Evolutionary conservation across 2,329 filamentous ascomycete species (phyloP).

Genomic region (Fusarium graminum): DNA sequence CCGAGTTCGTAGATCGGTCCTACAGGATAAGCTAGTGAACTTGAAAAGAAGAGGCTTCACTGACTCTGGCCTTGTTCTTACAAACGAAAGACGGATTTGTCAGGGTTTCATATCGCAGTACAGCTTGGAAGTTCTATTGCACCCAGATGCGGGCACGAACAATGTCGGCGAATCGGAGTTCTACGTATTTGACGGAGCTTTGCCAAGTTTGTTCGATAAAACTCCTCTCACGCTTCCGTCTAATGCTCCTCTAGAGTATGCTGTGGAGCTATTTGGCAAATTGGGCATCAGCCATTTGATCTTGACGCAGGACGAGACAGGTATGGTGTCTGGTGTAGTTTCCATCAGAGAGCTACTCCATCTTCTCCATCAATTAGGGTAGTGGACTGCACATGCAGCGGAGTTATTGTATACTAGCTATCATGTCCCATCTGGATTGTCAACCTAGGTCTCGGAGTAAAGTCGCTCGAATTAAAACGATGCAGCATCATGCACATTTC

Average conservation of each 20-base stretch:
- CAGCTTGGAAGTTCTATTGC: constrained; percentile 6
- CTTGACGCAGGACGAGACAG: constrained; percentile 19
- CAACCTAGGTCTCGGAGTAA: no score
- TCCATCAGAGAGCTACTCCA: constrained; percentile 6
- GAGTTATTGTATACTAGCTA: no score
- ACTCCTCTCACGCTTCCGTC: constrained; percentile 7
- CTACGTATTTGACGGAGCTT: background rate
- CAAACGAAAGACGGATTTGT: constrained; percentile 8
- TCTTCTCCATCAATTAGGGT: no score
- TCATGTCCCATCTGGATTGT: no score
- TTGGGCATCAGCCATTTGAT: constrained; percentile 11
- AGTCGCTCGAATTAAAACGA: no score
- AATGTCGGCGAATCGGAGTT: constrained; percentile 5
- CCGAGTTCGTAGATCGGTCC: background rate
- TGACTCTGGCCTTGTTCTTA: constrained; percentile 20
- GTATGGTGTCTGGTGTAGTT: constrained; percentile 12
- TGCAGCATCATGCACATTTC: no score
- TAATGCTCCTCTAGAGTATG: constrained; percentile 29
- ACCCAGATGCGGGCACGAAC: background rate
- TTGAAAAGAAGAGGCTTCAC: constrained; percentile 5
- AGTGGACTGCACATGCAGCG: no score
- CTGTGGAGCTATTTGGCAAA: constrained; percentile 25
- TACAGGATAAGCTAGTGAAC: constrained; percentile 3
- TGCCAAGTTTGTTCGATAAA: constrained; percentile 3
- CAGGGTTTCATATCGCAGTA: constrained; percentile 14